Percentiles rank a stretch among this genome's conserved stretches.
phyloP scores from a whole-genome alignment of 176 grass and related monocot genomes.

The Carex myosuroides region DNA sequence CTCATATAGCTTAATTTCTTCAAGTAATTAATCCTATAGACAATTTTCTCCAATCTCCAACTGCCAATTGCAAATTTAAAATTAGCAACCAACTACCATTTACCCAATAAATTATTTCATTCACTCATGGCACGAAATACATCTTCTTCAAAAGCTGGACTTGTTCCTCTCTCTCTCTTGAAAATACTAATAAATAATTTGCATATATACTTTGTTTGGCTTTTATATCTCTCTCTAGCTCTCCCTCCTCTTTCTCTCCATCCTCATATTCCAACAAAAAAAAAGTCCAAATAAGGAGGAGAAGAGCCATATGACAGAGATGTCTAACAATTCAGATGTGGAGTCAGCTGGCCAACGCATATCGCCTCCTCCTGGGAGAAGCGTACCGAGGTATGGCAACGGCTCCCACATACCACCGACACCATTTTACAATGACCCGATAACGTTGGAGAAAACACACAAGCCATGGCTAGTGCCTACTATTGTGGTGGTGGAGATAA shows the following conservation, averaged over 20 bases:
- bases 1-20: neutral
- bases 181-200: neutral
- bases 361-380: conserved; percentile 5
- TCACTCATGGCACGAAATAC: conserved; percentile 9
- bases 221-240: neutral
- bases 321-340: neutral
- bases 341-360: conserved; percentile 2
- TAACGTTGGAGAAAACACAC: conserved; percentile 33
- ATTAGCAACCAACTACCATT: neutral
- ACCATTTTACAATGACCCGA: conserved; percentile 54
- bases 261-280: neutral
- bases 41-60: neutral
- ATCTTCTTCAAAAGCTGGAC: neutral
- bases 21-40: neutral
- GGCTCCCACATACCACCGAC: conserved; percentile 6
- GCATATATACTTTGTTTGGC: neutral
- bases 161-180: neutral
- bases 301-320: neutral
- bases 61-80: conserved; percentile 10
- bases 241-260: neutral
- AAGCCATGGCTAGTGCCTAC: conserved; percentile 60
- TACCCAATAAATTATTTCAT: neutral
- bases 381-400: neutral
- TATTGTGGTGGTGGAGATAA: conserved; percentile 52
- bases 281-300: neutral